A percentile compares a stretch with the other conserved stretches of the same genome.
Evolutionary conservation across 495 filamentous ascomycete genomes (phyloP).

Genomic region (Aspergillus bridgeri): DNA sequence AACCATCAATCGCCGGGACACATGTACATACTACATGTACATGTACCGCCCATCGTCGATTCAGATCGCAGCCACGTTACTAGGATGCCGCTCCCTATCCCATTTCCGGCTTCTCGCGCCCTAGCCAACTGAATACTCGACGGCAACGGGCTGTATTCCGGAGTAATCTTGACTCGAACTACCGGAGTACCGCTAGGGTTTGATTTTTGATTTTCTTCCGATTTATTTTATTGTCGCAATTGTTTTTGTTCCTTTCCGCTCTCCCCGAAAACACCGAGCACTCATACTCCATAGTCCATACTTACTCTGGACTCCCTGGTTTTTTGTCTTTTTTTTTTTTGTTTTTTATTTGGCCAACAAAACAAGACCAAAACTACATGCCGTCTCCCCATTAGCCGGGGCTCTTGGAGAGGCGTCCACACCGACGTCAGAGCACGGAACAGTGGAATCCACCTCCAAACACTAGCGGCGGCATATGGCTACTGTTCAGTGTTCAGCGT

Average conservation of each 20-base stretch:
- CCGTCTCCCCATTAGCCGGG: not conserved
- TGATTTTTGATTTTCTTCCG: not conserved
- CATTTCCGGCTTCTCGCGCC: not conserved
- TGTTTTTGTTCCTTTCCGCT: not conserved
- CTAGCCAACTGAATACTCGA: not conserved
- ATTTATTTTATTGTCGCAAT: too few species aligned
- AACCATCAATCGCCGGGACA: not conserved
- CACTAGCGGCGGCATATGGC: not conserved
- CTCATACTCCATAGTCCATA: too few species aligned
- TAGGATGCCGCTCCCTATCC: slow-evolving; percentile 14
- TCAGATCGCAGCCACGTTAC: slow-evolving; percentile 14
- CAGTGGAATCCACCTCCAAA: slow-evolving; percentile 16
- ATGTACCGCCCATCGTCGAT: slow-evolving; percentile 4
- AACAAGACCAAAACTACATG: not conserved
- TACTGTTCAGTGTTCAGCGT: too few species aligned
- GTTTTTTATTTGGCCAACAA: too few species aligned
- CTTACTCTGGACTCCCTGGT: too few species aligned
- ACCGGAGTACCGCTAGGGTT: not conserved
- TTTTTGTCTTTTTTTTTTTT: too few species aligned
- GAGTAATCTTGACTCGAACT: not conserved
- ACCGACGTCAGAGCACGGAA: slow-evolving; percentile 33
- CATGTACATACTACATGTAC: too few species aligned
- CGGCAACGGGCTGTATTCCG: not conserved
- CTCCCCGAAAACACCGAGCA: not conserved
- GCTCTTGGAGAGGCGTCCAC: slow-evolving; percentile 12